These are phyloP conservation scores for Schrenkiella parvula DNA, from an alignment of 345 rosid genomes.

Conservation along the genomic window DNA sequence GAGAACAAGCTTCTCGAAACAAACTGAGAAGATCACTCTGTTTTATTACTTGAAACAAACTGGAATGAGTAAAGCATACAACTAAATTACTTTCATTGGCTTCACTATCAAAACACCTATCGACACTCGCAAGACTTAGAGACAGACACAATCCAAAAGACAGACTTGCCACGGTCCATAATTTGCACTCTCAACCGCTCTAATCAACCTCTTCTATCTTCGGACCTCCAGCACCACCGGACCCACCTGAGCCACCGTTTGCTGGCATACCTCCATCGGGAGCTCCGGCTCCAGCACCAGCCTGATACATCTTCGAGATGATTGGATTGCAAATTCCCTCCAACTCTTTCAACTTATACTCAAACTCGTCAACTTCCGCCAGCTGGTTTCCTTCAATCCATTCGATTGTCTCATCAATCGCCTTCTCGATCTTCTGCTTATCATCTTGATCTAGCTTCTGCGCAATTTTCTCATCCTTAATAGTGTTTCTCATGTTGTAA, in stretches of 20 bases:
- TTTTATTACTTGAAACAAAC: constrained; percentile 15
- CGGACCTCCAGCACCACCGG: constrained; percentile 36
- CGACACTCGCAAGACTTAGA: not conserved
- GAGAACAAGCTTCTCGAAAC: too few relatives aligned
- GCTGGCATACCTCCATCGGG: constrained; percentile 18
- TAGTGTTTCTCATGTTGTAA: constrained; percentile 43
- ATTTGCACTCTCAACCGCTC: not conserved
- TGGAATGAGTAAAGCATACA: not conserved
- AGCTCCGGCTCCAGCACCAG: constrained; percentile 23
- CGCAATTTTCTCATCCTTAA: constrained; percentile 39
- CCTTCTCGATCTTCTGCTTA: constrained; percentile 39
- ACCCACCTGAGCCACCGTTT: constrained; percentile 4
- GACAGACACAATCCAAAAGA: not conserved
- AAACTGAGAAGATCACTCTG: not conserved
- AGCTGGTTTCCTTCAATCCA: constrained; percentile 45
- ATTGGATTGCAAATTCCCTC: constrained; percentile 43
- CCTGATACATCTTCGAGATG: constrained; percentile 43
- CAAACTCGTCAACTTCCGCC: constrained; percentile 43
- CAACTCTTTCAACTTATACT: constrained; percentile 43
- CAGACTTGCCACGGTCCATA: not conserved
- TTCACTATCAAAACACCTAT: not conserved
- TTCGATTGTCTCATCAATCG: constrained; percentile 37
- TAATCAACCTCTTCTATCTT: constrained; percentile 54
- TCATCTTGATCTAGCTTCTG: constrained; percentile 30
- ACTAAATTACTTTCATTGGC: not conserved